Conservation (phyloP, 2,329 filamentous ascomycete species). For the Ceratocystis cubensis region DNA sequence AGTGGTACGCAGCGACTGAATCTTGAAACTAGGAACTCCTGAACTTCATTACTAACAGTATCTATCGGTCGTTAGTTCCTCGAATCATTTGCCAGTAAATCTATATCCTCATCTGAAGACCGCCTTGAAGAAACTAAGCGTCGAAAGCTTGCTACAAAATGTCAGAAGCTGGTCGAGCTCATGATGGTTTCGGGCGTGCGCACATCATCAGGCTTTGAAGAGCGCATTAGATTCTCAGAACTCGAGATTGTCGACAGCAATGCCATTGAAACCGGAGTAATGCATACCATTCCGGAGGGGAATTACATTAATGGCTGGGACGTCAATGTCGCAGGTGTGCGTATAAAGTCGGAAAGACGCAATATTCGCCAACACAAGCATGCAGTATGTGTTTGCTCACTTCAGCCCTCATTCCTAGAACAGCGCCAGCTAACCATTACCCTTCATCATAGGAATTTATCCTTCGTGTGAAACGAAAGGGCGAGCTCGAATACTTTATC, state of each 20-base stretch:
- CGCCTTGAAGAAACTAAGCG: conserved; percentile 92
- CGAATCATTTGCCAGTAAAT: conserved; percentile 92
- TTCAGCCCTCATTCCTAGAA: neutral
- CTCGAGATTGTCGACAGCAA: conserved; percentile 91
- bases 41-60: neutral
- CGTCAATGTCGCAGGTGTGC: conserved; percentile 83
- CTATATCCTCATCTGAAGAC: conserved; percentile 94
- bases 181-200: conserved; percentile 99
- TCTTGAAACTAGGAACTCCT: neutral
- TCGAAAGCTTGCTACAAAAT: conserved; percentile 80
- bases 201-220: conserved; percentile 92
- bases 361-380: conserved; percentile 85
- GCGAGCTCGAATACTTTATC: conserved; percentile 55
- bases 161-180: conserved; percentile 87
- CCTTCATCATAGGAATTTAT: conserved; percentile 60
- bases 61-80: conserved; percentile 55
- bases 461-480: conserved; percentile 68
- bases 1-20: conserved; percentile 47
- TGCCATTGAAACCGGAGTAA: conserved; percentile 78
- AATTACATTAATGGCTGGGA: conserved; percentile 94
- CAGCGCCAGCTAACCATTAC: neutral
- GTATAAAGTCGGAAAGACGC: conserved; percentile 66
- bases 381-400: conserved; percentile 47
- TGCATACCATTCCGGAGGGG: conserved; percentile 79
- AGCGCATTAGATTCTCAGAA: conserved; percentile 90